Conservation (phyloP, 176 grass and related monocot genomes). For the Musa schizocarpa region DNA sequence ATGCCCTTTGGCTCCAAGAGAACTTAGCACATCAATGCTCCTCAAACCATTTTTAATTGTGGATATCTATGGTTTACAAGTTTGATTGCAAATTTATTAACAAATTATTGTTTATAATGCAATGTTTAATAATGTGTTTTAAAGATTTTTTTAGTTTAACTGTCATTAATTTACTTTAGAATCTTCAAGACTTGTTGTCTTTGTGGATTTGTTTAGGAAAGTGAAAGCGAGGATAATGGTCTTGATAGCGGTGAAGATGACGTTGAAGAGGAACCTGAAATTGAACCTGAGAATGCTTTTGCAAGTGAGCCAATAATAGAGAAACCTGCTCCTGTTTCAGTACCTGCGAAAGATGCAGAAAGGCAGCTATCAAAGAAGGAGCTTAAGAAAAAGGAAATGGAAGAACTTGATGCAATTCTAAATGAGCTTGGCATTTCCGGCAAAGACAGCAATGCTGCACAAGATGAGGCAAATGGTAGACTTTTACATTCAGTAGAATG, state of each 20-base stretch:
- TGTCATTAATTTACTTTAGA: not conserved
- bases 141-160: not conserved
- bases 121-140: not conserved
- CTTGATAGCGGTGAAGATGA: constrained; percentile 5
- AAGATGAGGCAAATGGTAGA: no score
- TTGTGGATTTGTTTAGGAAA: not conserved
- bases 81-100: not conserved
- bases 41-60: not conserved
- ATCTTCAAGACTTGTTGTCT: not conserved
- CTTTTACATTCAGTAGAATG: no score
- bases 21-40: not conserved
- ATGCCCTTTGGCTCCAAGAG: not conserved
- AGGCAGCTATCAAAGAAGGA: no score
- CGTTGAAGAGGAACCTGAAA: not conserved
- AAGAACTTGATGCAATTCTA: no score
- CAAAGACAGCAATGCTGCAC: no score
- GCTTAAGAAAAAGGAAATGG: no score
- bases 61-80: not conserved
- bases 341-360: not conserved
- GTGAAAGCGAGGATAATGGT: constrained; percentile 5
- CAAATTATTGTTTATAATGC: not conserved
- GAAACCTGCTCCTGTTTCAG: not conserved
- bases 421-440: no score
- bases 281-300: constrained; percentile 1
- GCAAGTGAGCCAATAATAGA: not conserved